Conservation (phyloP, 805 yeast genomes). For the Wickerhamiella lipophila region DNA sequence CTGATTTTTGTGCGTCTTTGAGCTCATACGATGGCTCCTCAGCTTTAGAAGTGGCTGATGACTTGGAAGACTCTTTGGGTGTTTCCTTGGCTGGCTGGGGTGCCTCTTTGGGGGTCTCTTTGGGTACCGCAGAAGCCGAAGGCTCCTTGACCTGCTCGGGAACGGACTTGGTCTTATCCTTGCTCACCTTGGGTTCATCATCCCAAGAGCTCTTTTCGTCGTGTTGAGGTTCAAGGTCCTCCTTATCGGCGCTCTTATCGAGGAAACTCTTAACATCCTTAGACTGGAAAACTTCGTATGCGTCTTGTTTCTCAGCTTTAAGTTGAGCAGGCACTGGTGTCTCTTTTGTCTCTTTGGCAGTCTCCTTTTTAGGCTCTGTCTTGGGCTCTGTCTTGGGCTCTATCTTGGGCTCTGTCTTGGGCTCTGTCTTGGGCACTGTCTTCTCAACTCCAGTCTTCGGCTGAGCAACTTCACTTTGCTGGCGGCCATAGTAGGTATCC, state of each 20-base stretch:
- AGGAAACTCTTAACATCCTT: slow-evolving; percentile 38
- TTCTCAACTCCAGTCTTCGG: too few relatives aligned
- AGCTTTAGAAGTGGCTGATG: too few relatives aligned
- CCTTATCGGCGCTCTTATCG: slow-evolving; percentile 36
- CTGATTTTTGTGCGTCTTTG: slow-evolving; percentile 4
- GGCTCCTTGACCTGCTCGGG: slow-evolving; percentile 24
- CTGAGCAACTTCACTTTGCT: neutral
- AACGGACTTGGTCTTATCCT: slow-evolving; percentile 13
- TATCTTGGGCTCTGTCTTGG: slow-evolving; percentile 3
- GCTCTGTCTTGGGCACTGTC: slow-evolving; percentile 21
- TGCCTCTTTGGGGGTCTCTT: slow-evolving; percentile 12
- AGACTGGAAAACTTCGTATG: slow-evolving; percentile 39
- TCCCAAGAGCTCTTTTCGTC: slow-evolving; percentile 28
- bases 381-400: slow-evolving; percentile 6
- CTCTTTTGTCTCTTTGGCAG: slow-evolving; percentile 15
- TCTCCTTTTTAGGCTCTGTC: slow-evolving; percentile 10
- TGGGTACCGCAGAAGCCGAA: slow-evolving; percentile 11
- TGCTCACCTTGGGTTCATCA: slow-evolving; percentile 23
- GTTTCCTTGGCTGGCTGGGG: slow-evolving; percentile 13
- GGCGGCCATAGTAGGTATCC: slow-evolving; percentile 64
- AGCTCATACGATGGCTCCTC: neutral
- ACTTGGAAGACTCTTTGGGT: slow-evolving; percentile 6
- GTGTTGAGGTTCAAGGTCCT: slow-evolving; percentile 15
- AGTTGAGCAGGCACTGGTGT: slow-evolving; percentile 23
- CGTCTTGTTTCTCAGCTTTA: slow-evolving; percentile 32